Percentiles rank a stretch among this genome's conserved stretches.
These are phyloP conservation scores for Dendrobium officinale DNA, from an alignment of 106 monocot species.

Conservation along the genomic window DNA sequence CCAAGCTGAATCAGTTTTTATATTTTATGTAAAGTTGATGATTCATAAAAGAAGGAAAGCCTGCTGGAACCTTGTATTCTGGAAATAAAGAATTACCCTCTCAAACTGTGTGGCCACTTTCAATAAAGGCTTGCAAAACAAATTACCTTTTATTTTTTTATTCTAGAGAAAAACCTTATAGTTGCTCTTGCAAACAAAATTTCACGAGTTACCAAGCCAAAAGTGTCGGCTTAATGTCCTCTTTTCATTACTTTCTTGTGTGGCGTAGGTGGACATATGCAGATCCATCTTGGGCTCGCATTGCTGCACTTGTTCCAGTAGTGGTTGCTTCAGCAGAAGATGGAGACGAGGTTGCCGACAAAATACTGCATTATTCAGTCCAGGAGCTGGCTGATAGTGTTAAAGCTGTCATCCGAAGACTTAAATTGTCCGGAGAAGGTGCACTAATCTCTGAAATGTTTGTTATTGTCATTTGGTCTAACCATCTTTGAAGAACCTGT, in stretches of 20 bases:
- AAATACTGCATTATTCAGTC: conserved; percentile 66
- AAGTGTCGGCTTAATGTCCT: neutral
- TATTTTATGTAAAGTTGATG: neutral
- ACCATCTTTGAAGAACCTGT: neutral
- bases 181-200: neutral
- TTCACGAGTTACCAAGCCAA: neutral
- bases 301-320: conserved; percentile 84
- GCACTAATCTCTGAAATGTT: neutral
- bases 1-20: neutral
- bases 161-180: neutral
- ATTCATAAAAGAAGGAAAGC: neutral
- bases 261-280: conserved; percentile 91
- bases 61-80: neutral
- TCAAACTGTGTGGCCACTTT: neutral
- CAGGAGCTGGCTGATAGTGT: conserved; percentile 78
- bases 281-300: conserved; percentile 96
- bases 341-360: conserved; percentile 90
- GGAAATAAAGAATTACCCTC: neutral
- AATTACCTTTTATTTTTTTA: neutral
- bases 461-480: neutral
- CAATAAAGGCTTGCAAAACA: neutral
- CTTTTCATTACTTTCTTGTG: conserved; percentile 3
- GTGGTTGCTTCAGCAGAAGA: conserved; percentile 82
- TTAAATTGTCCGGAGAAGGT: conserved; percentile 87
- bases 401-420: conserved; percentile 75